These are phyloP conservation scores for Microascus cirrosus DNA, from an alignment of 2,329 filamentous ascomycete species.

Conservation along the genomic window DNA sequence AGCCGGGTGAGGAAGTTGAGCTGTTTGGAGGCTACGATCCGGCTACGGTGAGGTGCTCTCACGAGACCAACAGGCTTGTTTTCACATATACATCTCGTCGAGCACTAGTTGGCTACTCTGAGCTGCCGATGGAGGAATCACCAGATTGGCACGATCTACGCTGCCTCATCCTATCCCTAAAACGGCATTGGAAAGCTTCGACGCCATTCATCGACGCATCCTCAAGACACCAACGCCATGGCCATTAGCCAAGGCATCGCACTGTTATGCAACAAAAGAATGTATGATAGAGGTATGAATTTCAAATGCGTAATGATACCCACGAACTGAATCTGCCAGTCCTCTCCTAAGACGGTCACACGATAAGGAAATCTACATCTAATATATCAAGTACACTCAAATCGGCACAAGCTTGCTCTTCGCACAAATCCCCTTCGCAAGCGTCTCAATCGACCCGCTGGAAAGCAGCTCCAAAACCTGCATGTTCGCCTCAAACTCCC, in stretches of 20 bases:
- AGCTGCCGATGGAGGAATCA: neutral
- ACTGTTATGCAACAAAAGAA: neutral
- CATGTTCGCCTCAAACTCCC: conserved; percentile 24
- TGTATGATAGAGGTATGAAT: neutral
- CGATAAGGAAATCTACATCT: neutral
- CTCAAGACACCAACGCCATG: neutral
- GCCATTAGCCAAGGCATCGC: neutral
- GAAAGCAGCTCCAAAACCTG: conserved; percentile 42
- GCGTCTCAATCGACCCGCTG: conserved; percentile 35
- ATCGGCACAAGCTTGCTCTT: conserved; percentile 27
- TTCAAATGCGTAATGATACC: neutral
- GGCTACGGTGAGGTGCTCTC: conserved; percentile 26
- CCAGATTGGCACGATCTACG: neutral
- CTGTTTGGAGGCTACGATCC: conserved; percentile 36
- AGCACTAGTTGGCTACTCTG: neutral
- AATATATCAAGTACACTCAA: neutral
- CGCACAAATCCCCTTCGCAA: conserved; percentile 33
- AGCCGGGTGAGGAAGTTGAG: conserved; percentile 37
- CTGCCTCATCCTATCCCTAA: neutral
- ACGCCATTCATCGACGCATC: neutral
- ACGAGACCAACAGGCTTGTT: too few relatives aligned
- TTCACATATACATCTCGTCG: too few relatives aligned
- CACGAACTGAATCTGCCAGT: neutral
- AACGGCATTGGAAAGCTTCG: neutral
- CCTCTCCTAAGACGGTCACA: neutral